Base-by-base conservation (phyloP, 352 stramenopile genomes). In the Saprolegnia parasitica region DNA sequence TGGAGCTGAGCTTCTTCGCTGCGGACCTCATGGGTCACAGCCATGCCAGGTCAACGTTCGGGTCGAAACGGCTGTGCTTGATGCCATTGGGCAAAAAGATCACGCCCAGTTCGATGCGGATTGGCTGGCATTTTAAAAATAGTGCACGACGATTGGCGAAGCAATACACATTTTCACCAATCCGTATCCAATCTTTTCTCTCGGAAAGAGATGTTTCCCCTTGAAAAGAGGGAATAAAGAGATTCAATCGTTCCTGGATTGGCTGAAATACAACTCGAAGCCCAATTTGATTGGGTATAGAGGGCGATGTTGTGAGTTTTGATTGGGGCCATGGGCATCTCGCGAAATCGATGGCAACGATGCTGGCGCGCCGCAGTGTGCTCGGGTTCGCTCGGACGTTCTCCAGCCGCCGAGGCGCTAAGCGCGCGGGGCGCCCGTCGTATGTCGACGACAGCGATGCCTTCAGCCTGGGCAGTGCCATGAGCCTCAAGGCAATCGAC, bases 1-100 rank as follows among this genome's bases (percentile, higher is more conserved):
- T 96, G 78, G n/a, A 98, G 78, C 72, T 96, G 86, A 24, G 89
- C 66, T 26, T 89, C 78, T 72, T 91, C 81, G 26, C 81, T 75
- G 6, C 32, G 39, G 15, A 62, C 52, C n/a, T 70, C 58, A 5
- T 24, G 21, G 8, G 58, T 42, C 58, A 67, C 58, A 3, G 50
- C 58, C 58, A 67, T 67, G 13, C 13, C 42, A n/a, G 42, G 11
- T 49, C 13, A 15, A 16, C 39, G 8, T 46, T 15, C 8, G 39
- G 11, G 42, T 49, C 29, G 29, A 35, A 49, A 49, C 42, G 1
- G 42, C 42, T n/a, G 13, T 15, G 42, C 11, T 15, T n/a, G 18
- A 49, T 15, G 42, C 42, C 42, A 49, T 49, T 49, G 42, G 42
- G 13, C 42, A 49, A 49, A n/a, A 49, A 4, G 13, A 49, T 15